Percentiles rank a stretch among this genome's conserved stretches.
phyloP scores from a whole-genome alignment of 768 basidiomycete genomes.

The Pleurotus djamor region DNA sequence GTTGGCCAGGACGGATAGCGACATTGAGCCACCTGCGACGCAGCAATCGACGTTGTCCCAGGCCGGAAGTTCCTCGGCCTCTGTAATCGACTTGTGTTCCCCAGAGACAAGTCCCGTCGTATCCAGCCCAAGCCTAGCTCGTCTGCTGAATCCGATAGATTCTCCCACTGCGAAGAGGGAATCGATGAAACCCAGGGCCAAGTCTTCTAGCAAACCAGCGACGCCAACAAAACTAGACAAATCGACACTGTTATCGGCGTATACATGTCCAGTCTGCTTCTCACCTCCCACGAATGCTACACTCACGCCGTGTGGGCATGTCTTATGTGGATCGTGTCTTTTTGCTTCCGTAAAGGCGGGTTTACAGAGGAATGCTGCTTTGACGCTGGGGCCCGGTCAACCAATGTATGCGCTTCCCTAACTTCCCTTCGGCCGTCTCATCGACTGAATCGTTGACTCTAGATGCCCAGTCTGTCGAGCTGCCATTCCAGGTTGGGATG shows the following conservation, averaged over 20 bases:
- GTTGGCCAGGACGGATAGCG: background rate
- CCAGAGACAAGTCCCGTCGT: background rate
- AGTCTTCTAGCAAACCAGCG: slow-evolving; percentile 6
- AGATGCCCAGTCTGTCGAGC: slow-evolving; percentile 76
- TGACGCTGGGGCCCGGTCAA: slow-evolving; percentile 21
- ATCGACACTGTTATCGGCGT: slow-evolving; percentile 48
- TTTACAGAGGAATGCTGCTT: slow-evolving; percentile 41
- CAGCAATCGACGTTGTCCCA: background rate
- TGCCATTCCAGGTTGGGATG: slow-evolving; percentile 67
- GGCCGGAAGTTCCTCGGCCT: background rate
- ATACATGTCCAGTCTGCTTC: slow-evolving; percentile 82
- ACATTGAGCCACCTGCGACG: background rate
- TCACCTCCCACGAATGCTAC: slow-evolving; percentile 72
- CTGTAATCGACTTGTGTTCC: background rate
- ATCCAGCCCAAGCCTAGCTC: background rate
- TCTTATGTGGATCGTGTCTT: slow-evolving; percentile 75
- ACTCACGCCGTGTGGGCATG: slow-evolving; percentile 77
- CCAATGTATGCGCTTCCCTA: slow-evolving; percentile 33
- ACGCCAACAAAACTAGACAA: slow-evolving; percentile 9
- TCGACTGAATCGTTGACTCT: background rate
- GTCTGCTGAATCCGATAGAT: background rate
- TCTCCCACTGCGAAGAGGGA: background rate
- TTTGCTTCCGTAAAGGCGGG: slow-evolving; percentile 71
- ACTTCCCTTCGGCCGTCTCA: background rate
- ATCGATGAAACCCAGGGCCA: background rate